A percentile compares a stretch with the other conserved stretches of the same genome.
Conservation (phyloP, 2,329 filamentous ascomycete species). For the Sporothrix sp. region DNA sequence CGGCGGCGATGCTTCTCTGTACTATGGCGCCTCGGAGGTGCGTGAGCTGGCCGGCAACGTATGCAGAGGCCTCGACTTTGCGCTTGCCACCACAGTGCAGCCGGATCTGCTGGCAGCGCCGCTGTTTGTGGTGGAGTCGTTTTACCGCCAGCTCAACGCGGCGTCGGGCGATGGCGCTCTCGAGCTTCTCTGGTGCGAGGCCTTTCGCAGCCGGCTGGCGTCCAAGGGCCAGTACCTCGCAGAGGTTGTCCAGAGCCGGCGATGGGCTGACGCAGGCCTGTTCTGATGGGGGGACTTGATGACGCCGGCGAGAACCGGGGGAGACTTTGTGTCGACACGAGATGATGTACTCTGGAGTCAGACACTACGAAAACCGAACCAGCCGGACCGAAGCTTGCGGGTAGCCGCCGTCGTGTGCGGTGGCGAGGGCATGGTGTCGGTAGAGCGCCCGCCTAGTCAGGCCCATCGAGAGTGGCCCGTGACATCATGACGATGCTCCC, state of each 20-base stretch:
- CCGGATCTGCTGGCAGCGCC: conserved; percentile 37
- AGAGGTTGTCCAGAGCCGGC: conserved; percentile 28
- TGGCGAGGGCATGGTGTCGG: no score
- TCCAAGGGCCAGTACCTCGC: conserved; percentile 34
- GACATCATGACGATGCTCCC: no score
- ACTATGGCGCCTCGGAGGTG: conserved; percentile 26
- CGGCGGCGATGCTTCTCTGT: conserved; percentile 24
- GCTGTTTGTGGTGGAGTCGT: conserved; percentile 33
- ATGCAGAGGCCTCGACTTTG: conserved; percentile 42
- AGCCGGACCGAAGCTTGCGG: no score
- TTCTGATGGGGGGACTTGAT: conserved; percentile 7
- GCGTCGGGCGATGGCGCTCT: conserved; percentile 32
- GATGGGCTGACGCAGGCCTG: conserved; percentile 28
- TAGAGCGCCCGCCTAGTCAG: no score
- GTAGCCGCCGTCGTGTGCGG: no score
- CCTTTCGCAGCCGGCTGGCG: conserved; percentile 31
- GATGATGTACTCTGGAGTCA: no score
- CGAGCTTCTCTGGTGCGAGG: conserved; percentile 40
- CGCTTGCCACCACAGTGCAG: conserved; percentile 33
- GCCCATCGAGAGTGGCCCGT: no score
- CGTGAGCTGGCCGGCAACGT: conserved; percentile 38
- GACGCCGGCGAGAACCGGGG: no score
- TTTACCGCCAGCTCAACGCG: conserved; percentile 32
- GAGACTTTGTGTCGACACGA: no score
- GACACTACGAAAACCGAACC: no score